A percentile compares a stretch with the other conserved stretches of the same genome.
Evolutionary conservation across 2,329 filamentous ascomycete species (phyloP).

Genomic region (Thielaviopsis punctulata): DNA sequence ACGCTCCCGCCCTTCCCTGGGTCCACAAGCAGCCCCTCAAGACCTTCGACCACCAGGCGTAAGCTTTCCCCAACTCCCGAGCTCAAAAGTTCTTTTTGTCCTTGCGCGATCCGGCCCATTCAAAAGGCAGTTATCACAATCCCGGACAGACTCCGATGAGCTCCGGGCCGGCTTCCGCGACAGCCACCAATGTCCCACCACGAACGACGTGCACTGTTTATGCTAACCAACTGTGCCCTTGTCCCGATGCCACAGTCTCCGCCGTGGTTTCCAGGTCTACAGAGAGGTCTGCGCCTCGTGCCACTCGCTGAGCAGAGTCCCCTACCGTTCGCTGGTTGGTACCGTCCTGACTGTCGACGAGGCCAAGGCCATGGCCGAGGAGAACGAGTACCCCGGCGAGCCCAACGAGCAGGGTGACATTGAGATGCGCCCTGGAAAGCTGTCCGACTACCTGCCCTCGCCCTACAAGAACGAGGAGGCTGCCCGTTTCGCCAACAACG

Average conservation of each 20-base stretch:
- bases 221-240: not conserved
- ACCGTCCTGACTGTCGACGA: slow-evolving; percentile 89
- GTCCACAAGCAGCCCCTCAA: slow-evolving; percentile 82
- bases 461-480: slow-evolving; percentile 99
- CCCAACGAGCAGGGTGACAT: slow-evolving; percentile 97
- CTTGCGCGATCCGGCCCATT: not conserved
- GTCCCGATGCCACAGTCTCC: slow-evolving; percentile 44
- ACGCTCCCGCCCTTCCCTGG: slow-evolving; percentile 87
- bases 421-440: slow-evolving; percentile 95
- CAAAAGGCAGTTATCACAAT: not conserved
- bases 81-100: not conserved
- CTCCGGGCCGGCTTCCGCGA: not conserved
- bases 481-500: slow-evolving; percentile 93
- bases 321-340: slow-evolving; percentile 84
- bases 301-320: slow-evolving; percentile 88
- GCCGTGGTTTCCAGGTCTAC: slow-evolving; percentile 99
- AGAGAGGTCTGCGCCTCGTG: slow-evolving; percentile 94
- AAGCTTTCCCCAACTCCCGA: slow-evolving; percentile 29
- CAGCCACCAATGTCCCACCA: not conserved
- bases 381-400: slow-evolving; percentile 96
- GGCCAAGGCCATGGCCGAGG: slow-evolving; percentile 91
- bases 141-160: not conserved
- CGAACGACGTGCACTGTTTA: slow-evolving; percentile 17
- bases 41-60: slow-evolving; percentile 95
- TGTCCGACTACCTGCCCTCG: slow-evolving; percentile 86